Conservation (phyloP, 306 rosid species). For the Cucumis melo region DNA sequence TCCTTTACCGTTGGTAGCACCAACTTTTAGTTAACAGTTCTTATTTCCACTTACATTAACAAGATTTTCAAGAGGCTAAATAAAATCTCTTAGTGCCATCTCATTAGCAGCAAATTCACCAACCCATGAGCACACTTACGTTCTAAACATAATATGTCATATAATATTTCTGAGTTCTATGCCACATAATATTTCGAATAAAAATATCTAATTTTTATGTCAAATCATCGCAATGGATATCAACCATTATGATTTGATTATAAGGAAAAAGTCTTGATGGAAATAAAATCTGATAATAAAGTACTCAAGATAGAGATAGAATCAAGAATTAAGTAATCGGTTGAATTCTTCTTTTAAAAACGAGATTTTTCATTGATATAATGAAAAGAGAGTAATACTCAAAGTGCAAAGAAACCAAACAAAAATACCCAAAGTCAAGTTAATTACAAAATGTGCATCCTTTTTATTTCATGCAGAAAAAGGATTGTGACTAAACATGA, state of each 20-base stretch:
- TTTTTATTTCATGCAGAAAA: background rate
- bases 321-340: background rate
- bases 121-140: background rate
- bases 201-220: too few relatives aligned
- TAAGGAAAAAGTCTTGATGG: too few relatives aligned
- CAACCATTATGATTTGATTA: too few relatives aligned
- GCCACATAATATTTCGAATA: too few relatives aligned
- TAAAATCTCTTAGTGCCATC: background rate
- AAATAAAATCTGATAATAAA: too few relatives aligned
- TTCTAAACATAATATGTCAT: background rate
- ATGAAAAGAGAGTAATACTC: too few relatives aligned
- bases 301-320: too few relatives aligned
- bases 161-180: background rate
- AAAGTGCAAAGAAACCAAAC: too few relatives aligned
- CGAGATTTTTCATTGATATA: too few relatives aligned
- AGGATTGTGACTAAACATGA: background rate
- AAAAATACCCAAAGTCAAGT: too few relatives aligned
- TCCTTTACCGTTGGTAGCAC: background rate
- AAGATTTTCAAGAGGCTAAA: background rate
- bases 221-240: too few relatives aligned
- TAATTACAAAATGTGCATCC: background rate
- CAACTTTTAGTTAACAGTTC: background rate
- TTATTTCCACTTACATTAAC: background rate
- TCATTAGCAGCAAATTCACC: background rate
- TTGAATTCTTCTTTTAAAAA: too few relatives aligned